Evolutionary conservation across 169 alveolate genomes (phyloP).

Genomic region (Cyclospora cayetanensis): DNA sequence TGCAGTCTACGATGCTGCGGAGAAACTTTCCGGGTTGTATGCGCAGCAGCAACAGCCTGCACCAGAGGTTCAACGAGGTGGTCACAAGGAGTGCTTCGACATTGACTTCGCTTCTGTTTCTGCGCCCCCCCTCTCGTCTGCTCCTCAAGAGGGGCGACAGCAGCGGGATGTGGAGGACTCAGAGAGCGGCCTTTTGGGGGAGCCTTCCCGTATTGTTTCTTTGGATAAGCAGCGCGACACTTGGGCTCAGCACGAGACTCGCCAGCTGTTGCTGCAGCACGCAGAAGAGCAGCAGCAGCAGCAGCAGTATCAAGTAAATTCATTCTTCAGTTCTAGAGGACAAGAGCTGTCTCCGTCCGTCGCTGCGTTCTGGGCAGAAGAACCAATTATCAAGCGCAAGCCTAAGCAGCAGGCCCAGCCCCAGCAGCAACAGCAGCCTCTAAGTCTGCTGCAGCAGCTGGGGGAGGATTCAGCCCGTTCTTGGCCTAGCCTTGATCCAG

Average conservation of each 20-base stretch:
- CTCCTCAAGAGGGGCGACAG: background rate
- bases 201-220: background rate
- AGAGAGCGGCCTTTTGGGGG: background rate
- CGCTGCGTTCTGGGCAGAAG: slow-evolving; percentile 34
- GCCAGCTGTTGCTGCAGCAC: slow-evolving; percentile 53
- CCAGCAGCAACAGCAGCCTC: background rate
- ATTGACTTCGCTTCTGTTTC: background rate
- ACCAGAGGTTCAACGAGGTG: background rate
- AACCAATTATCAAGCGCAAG: background rate
- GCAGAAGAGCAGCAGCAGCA: slow-evolving; percentile 37
- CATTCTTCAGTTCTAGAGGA: slow-evolving; percentile 17
- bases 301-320: slow-evolving; percentile 12
- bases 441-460: slow-evolving; percentile 4
- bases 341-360: background rate
- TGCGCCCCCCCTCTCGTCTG: background rate
- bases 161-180: background rate
- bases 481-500: slow-evolving; percentile 20
- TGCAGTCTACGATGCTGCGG: background rate
- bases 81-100: background rate
- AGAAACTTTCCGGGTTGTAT: slow-evolving; percentile 2
- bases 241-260: slow-evolving; percentile 10
- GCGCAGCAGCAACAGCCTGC: background rate
- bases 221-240: background rate
- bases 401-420: slow-evolving; percentile 11
- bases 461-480: slow-evolving; percentile 45